A percentile compares a stretch with the other conserved stretches of the same genome.
These are phyloP conservation scores for Sanguinoderma infundibulare DNA, from an alignment of 1,284 basidiomycete genomes.

Conservation along the genomic window DNA sequence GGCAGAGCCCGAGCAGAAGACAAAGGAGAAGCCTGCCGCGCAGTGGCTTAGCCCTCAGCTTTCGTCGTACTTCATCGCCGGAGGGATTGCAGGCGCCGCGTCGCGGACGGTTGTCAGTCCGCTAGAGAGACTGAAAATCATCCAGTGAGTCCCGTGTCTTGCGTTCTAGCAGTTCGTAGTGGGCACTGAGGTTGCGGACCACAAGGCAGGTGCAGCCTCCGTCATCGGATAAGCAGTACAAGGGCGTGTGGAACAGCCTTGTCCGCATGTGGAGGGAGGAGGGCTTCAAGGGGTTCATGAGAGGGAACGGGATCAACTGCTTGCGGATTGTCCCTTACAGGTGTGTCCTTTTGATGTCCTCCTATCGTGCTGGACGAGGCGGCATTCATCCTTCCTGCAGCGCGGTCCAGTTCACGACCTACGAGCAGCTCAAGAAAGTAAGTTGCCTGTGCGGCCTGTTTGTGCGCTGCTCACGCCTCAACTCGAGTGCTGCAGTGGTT, in stretches of 20 bases:
- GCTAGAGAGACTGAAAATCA: slow-evolving; percentile 92
- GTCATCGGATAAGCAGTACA: slow-evolving; percentile 69
- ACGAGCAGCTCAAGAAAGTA: slow-evolving; percentile 88
- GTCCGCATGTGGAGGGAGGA: slow-evolving; percentile 92
- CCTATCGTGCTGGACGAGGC: neutral
- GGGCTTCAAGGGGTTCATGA: slow-evolving; percentile 91
- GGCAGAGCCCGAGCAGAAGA: slow-evolving; percentile 15
- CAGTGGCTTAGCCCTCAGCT: slow-evolving; percentile 59
- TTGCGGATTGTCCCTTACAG: slow-evolving; percentile 84
- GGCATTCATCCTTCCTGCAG: slow-evolving; percentile 38
- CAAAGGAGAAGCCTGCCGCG: slow-evolving; percentile 9
- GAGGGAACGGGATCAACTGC: slow-evolving; percentile 93
- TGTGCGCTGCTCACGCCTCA: slow-evolving; percentile 20
- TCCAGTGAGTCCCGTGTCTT: slow-evolving; percentile 68
- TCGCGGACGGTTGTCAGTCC: slow-evolving; percentile 93
- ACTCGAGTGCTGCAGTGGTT: slow-evolving; percentile 58
- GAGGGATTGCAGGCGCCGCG: slow-evolving; percentile 81
- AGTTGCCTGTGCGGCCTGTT: slow-evolving; percentile 23
- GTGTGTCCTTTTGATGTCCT: slow-evolving; percentile 33
- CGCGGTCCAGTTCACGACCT: slow-evolving; percentile 92
- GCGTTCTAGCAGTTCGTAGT: neutral
- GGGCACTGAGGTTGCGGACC: neutral
- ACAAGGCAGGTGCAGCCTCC: slow-evolving; percentile 80
- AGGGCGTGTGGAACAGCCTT: slow-evolving; percentile 82
- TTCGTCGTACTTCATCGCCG: slow-evolving; percentile 72